These are phyloP conservation scores for Cucurbita maxima DNA, from an alignment of 306 rosid species.

Conservation along the genomic window DNA sequence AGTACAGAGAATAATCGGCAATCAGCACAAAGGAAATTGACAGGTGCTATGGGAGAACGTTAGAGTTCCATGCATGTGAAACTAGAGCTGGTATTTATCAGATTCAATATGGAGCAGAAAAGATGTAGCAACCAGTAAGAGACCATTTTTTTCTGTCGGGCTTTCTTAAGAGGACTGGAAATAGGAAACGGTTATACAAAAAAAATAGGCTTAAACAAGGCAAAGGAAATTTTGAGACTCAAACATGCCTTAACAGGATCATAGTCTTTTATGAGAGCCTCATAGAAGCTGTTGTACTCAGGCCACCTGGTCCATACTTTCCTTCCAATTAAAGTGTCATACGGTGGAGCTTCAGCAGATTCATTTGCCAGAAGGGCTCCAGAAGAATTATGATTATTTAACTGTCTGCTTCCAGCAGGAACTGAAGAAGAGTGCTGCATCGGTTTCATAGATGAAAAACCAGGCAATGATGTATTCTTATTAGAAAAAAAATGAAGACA, in stretches of 20 bases:
- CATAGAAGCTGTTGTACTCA: slow-evolving; percentile 37
- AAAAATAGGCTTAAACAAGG: neutral
- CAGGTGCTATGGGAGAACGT: neutral
- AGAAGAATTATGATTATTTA: slow-evolving; percentile 19
- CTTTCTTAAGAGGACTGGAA: neutral
- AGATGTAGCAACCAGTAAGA: neutral
- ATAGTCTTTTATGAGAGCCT: slow-evolving; percentile 31
- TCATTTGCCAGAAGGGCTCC: slow-evolving; percentile 26
- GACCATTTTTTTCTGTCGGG: neutral
- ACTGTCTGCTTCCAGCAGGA: slow-evolving; percentile 20
- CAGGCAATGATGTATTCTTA: neutral
- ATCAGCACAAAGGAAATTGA: neutral
- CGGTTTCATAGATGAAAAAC: slow-evolving; percentile 20
- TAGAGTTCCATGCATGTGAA: neutral
- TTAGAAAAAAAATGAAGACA: neutral
- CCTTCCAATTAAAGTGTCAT: slow-evolving; percentile 29
- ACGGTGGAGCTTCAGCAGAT: slow-evolving; percentile 15
- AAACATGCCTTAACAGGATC: slow-evolving; percentile 19
- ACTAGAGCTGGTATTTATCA: neutral
- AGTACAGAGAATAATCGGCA: neutral
- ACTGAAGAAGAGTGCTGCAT: slow-evolving; percentile 26
- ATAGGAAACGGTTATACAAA: neutral
- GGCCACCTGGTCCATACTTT: slow-evolving; percentile 53
- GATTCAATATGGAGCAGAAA: neutral
- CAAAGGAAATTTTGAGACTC: neutral